These are phyloP conservation scores for Allium sativum DNA, from an alignment of 106 monocot species.

Conservation along the genomic window DNA sequence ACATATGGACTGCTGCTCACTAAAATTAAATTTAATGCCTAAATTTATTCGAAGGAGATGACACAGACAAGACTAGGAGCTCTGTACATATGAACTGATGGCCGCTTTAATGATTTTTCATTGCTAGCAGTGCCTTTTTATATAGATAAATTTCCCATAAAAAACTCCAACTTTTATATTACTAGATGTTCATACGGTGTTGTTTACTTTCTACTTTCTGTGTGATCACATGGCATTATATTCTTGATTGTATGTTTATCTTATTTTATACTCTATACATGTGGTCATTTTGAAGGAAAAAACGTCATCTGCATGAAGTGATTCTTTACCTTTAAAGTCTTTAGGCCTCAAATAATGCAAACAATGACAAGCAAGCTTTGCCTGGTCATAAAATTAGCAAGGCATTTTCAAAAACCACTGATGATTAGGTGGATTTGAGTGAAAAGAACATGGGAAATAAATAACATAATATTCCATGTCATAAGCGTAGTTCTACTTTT, in stretches of 20 bases:
- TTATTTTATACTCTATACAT: no score
- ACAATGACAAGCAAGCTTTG: background rate
- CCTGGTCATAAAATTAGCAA: background rate
- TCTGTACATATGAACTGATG: conserved; percentile 3
- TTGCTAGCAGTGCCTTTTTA: background rate
- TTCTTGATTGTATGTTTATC: no score
- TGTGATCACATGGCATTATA: no score
- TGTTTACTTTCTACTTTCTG: no score
- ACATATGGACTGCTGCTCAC: no score
- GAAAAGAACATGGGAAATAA: conserved; percentile 9
- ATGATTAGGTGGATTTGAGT: conserved; percentile 13
- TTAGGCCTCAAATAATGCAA: background rate
- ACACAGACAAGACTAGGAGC: background rate
- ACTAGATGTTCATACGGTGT: no score
- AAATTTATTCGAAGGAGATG: background rate
- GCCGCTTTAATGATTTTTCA: background rate
- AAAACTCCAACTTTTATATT: no score
- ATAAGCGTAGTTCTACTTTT: conserved; percentile 54
- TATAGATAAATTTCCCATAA: background rate
- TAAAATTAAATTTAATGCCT: background rate
- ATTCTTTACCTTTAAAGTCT: background rate
- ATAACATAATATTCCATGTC: conserved; percentile 14
- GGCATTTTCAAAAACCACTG: background rate
- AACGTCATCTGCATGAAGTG: background rate
- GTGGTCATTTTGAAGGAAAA: no score